Conservation (phyloP, 2,329 filamentous ascomycete species). For the Alternaria panax region DNA sequence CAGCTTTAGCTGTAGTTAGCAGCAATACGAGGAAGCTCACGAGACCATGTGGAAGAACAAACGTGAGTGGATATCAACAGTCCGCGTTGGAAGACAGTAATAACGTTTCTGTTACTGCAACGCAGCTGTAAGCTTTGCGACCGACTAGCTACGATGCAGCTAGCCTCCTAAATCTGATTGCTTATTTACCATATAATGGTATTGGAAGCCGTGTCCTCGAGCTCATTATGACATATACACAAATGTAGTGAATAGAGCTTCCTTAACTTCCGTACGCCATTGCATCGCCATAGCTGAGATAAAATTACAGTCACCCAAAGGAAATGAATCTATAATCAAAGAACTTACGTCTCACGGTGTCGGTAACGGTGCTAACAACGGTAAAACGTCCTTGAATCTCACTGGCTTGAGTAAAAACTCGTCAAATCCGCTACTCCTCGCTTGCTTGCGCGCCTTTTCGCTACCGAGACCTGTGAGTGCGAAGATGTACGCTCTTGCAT, state of each 20-base stretch:
- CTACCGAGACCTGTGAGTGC: slow-evolving; percentile 37
- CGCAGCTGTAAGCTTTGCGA: background rate
- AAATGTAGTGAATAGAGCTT: background rate
- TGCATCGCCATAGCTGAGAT: background rate
- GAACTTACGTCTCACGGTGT: background rate
- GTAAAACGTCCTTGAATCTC: slow-evolving; percentile 26
- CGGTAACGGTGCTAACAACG: slow-evolving; percentile 1
- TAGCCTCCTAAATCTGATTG: no score
- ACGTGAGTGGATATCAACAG: background rate
- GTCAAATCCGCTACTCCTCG: slow-evolving; percentile 28
- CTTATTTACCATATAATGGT: no score
- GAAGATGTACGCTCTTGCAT: slow-evolving; percentile 12
- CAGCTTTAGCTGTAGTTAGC: background rate
- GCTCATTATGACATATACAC: background rate
- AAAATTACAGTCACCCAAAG: background rate
- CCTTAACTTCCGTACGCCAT: background rate
- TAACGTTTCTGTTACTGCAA: background rate
- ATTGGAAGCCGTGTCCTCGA: background rate
- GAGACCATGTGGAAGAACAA: background rate
- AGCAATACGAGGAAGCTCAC: background rate
- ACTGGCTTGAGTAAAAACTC: slow-evolving; percentile 36
- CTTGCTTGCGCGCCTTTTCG: slow-evolving; percentile 21
- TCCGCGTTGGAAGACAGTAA: background rate
- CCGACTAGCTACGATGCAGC: no score
- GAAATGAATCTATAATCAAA: background rate